Evolutionary conservation across 257 asterid species (phyloP).

Genomic region (Solanum lycopersicoides): DNA sequence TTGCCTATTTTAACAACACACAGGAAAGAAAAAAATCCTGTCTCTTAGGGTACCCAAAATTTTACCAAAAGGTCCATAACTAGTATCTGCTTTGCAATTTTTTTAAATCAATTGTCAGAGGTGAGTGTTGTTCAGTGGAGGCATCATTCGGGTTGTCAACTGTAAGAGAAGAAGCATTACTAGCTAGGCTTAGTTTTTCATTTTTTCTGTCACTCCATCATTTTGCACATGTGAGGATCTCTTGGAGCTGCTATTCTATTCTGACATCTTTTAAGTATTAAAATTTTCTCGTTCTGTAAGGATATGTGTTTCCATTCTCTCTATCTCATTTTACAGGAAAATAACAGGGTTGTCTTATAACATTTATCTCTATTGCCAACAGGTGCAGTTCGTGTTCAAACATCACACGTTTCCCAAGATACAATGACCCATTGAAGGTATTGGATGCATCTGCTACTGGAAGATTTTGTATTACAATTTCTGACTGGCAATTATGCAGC

Average conservation of each 20-base stretch:
- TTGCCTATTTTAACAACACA: background rate
- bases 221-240: background rate
- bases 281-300: background rate
- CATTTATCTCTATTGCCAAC: conserved; percentile 12
- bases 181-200: background rate
- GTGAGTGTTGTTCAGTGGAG: background rate
- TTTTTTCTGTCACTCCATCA: background rate
- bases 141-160: background rate
- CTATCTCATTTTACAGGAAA: background rate
- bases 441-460: background rate
- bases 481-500: conserved; percentile 40
- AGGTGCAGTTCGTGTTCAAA: conserved; percentile 76
- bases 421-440: conserved; percentile 91
- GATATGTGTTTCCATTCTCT: background rate
- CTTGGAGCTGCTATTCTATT: background rate
- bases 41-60: background rate
- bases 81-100: background rate
- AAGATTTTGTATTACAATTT: conserved; percentile 6
- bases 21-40: background rate
- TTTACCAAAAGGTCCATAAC: background rate
- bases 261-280: background rate
- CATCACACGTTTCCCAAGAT: conserved; percentile 88
- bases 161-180: background rate
- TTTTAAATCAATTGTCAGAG: background rate
- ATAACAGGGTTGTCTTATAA: background rate